Evolutionary conservation across 148 eudicot species (phyloP).

Genomic region (Drosera capensis): DNA sequence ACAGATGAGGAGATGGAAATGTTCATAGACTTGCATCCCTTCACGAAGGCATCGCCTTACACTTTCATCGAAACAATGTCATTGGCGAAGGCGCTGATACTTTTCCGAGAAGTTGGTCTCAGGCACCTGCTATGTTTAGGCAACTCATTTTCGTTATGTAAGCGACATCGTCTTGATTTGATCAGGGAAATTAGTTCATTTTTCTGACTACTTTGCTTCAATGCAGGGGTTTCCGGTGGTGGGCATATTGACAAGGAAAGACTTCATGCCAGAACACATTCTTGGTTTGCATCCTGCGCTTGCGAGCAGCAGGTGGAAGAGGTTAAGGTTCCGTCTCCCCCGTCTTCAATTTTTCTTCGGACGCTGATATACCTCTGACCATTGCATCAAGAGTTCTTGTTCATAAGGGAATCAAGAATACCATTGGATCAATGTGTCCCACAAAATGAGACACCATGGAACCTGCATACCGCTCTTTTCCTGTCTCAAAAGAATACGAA

Average conservation of each 20-base stretch:
- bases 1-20: slow-evolving; percentile 63
- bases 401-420: no score
- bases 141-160: background rate
- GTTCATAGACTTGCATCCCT: slow-evolving; percentile 70
- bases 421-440: no score
- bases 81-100: slow-evolving; percentile 78
- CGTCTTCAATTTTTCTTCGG: no score
- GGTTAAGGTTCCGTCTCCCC: slow-evolving; percentile 36
- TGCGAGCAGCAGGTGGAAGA: slow-evolving; percentile 42
- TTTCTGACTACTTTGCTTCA: slow-evolving; percentile 10
- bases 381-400: no score
- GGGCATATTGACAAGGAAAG: slow-evolving; percentile 94
- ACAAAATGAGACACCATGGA: no score
- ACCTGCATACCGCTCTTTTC: no score
- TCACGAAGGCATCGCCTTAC: slow-evolving; percentile 68
- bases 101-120: slow-evolving; percentile 73
- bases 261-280: slow-evolving; percentile 81
- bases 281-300: slow-evolving; percentile 46
- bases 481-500: no score
- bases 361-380: no score
- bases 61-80: slow-evolving; percentile 76
- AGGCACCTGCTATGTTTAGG: slow-evolving; percentile 37
- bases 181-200: slow-evolving; percentile 14
- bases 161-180: no score
- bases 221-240: slow-evolving; percentile 60